Conservation (phyloP, 768 basidiomycete genomes). For the Boletus reticuloceps region DNA sequence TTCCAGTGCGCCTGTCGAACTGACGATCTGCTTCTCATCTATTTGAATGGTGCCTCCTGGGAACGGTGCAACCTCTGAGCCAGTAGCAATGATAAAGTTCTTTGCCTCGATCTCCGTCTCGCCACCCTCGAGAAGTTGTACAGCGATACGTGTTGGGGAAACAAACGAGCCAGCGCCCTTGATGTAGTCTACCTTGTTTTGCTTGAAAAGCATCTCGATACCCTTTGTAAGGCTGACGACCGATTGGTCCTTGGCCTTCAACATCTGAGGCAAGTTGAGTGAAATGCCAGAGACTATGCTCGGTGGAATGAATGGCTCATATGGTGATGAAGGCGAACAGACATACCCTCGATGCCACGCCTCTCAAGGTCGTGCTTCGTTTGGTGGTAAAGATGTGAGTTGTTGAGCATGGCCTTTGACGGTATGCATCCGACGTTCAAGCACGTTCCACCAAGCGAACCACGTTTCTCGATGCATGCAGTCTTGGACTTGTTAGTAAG, state of each 20-base stretch:
- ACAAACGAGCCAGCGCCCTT: conserved; percentile 91
- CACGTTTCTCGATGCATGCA: conserved; percentile 96
- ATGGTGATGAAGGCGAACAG: background rate
- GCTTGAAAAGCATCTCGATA: conserved; percentile 90
- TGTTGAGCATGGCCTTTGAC: conserved; percentile 99
- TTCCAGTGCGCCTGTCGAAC: conserved; percentile 88
- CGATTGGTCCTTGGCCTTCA: conserved; percentile 85
- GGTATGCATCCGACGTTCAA: conserved; percentile 99
- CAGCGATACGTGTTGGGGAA: conserved; percentile 60
- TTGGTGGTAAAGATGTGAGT: conserved; percentile 97
- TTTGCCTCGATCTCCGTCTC: conserved; percentile 84
- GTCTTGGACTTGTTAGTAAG: conserved; percentile 51
- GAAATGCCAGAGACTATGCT: conserved; percentile 64
- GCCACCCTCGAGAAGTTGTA: conserved; percentile 80
- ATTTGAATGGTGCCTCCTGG: conserved; percentile 89
- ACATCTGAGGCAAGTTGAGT: conserved; percentile 89
- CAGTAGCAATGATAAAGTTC: conserved; percentile 93
- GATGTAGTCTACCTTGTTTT: conserved; percentile 98
- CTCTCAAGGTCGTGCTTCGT: conserved; percentile 83
- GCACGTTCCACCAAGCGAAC: conserved; percentile 94
- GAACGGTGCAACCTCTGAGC: conserved; percentile 96
- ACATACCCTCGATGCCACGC: conserved; percentile 89
- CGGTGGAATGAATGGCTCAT: background rate
- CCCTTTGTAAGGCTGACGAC: conserved; percentile 88
- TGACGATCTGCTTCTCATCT: conserved; percentile 96